Percentiles rank a stretch among this genome's conserved stretches.
These are phyloP conservation scores for Aspergillus viridinutans DNA, from an alignment of 2,329 filamentous ascomycete species.

Conservation along the genomic window DNA sequence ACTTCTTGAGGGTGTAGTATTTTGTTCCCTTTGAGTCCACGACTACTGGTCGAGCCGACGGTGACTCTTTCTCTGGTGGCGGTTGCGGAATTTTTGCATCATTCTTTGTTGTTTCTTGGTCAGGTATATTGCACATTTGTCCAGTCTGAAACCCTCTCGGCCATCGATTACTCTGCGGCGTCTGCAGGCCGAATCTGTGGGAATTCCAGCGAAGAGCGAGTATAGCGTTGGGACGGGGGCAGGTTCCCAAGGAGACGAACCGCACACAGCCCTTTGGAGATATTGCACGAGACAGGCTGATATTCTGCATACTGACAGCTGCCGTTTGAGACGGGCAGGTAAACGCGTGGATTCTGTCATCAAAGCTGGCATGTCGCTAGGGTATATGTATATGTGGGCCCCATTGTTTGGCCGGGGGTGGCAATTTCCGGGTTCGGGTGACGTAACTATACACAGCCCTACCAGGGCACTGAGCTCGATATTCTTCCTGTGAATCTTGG, in stretches of 20 bases:
- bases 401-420: background rate
- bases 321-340: background rate
- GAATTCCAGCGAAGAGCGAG: background rate
- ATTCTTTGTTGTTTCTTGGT: background rate
- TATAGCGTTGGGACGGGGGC: background rate
- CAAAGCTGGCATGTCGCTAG: background rate
- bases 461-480: background rate
- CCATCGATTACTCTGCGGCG: background rate
- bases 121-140: background rate
- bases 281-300: background rate
- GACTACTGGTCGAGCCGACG: background rate
- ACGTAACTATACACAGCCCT: background rate
- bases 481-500: too few relatives aligned
- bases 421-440: background rate
- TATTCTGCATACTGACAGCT: background rate
- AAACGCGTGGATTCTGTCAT: background rate
- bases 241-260: background rate
- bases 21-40: background rate
- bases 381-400: background rate
- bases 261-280: background rate
- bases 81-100: background rate
- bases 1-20: background rate
- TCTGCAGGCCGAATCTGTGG: background rate
- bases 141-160: background rate
- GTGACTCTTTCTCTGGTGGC: background rate